Percentiles rank a stretch among this genome's conserved stretches.
Evolutionary conservation across 495 filamentous ascomycete species (phyloP).

Genomic region (Evansstolkia leycettana): DNA sequence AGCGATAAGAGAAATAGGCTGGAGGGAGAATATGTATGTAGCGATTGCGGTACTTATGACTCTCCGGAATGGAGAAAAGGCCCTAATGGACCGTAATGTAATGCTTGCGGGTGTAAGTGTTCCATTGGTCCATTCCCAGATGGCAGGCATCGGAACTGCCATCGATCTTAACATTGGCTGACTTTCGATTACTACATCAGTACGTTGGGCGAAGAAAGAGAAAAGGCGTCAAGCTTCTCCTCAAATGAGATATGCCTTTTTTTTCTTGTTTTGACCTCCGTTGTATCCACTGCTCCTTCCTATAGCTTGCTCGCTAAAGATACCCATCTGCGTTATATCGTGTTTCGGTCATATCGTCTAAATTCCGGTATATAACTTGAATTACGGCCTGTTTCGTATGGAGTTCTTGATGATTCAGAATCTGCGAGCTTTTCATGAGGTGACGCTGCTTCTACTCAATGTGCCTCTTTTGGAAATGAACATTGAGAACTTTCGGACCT

Average conservation of each 20-base stretch:
- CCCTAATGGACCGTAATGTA: slow-evolving; percentile 89
- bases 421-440: too few relatives aligned
- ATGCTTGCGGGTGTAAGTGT: slow-evolving; percentile 76
- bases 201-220: slow-evolving; percentile 69
- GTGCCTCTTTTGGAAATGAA: too few relatives aligned
- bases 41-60: slow-evolving; percentile 88
- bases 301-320: background rate
- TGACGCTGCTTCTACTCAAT: too few relatives aligned
- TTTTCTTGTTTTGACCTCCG: too few relatives aligned
- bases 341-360: too few relatives aligned
- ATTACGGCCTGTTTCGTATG: too few relatives aligned
- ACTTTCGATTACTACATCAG: slow-evolving; percentile 9
- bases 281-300: background rate
- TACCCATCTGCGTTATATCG: background rate
- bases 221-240: slow-evolving; percentile 54
- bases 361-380: too few relatives aligned
- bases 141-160: too few relatives aligned
- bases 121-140: background rate
- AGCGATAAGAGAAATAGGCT: slow-evolving; percentile 83
- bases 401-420: too few relatives aligned
- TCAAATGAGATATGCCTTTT: too few relatives aligned
- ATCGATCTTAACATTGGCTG: slow-evolving; percentile 1
- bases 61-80: slow-evolving; percentile 97
- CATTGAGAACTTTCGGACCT: too few relatives aligned
- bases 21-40: slow-evolving; percentile 95